phyloP scores from a whole-genome alignment of 2,329 filamentous ascomycete species.

The Amauroascus niger region DNA sequence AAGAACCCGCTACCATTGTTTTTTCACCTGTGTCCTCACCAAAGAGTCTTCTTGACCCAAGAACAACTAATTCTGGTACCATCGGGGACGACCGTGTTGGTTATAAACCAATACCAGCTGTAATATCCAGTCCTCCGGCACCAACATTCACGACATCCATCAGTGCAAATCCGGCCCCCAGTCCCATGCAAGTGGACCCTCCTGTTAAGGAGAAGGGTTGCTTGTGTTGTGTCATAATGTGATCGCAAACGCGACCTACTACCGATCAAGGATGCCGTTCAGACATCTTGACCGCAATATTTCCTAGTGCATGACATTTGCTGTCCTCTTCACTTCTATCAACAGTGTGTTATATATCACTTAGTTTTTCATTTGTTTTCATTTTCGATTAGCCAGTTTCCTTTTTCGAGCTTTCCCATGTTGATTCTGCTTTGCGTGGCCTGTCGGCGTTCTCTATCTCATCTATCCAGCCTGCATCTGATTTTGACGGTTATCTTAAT shows the following conservation, averaged over 20 bases:
- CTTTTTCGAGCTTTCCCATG: not conserved
- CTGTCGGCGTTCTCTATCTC: conserved; percentile 10
- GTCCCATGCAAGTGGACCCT: conserved; percentile 46
- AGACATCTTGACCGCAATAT: not conserved
- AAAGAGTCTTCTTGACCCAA: conserved; percentile 29
- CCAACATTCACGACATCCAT: conserved; percentile 23
- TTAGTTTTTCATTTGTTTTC: not conserved
- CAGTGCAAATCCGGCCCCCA: conserved; percentile 34
- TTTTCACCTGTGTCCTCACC: conserved; percentile 22
- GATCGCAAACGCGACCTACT: not conserved
- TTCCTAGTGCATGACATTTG: not conserved
- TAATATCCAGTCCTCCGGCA: conserved; percentile 31
- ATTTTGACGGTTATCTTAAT: not conserved
- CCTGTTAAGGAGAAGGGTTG: conserved; percentile 54
- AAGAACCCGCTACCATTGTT: conserved; percentile 8
- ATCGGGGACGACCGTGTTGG: conserved; percentile 36
- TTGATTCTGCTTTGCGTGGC: not conserved
- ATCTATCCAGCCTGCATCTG: conserved; percentile 1
- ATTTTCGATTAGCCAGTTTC: not conserved
- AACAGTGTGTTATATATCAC: not conserved
- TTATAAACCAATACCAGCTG: conserved; percentile 43
- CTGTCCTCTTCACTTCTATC: not conserved
- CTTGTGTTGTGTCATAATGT: conserved; percentile 69
- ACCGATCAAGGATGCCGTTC: not conserved
- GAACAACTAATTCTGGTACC: conserved; percentile 31